Evolutionary conservation across 148 eudicot genomes (phyloP).

Genomic region (Simmondsia chinensis): DNA sequence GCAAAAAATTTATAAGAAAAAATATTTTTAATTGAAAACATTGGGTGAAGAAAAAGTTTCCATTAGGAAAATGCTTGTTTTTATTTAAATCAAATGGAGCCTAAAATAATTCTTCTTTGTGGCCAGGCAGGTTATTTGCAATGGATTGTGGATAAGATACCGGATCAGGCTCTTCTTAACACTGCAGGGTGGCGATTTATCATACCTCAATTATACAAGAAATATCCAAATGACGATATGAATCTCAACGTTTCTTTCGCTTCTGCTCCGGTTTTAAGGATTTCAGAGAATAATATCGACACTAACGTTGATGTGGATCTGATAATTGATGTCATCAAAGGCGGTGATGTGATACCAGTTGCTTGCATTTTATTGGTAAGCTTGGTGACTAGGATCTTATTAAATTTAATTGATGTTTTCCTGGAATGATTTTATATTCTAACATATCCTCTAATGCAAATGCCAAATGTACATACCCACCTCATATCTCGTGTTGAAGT

Average conservation of each 20-base stretch:
- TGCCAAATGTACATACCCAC: too few relatives aligned
- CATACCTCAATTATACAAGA: constrained; percentile 65
- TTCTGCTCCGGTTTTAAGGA: constrained; percentile 38
- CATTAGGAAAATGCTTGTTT: too few relatives aligned
- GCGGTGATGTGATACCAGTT: constrained; percentile 42
- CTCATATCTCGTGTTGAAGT: too few relatives aligned
- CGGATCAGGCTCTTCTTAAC: constrained; percentile 65
- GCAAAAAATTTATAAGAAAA: too few relatives aligned
- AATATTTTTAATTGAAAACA: too few relatives aligned
- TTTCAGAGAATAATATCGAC: constrained; percentile 35
- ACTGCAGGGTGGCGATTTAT: constrained; percentile 84
- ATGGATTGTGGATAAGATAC: constrained; percentile 62
- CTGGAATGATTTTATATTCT: too few relatives aligned
- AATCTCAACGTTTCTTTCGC: constrained; percentile 54
- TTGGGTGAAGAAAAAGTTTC: too few relatives aligned
- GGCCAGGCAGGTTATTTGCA: constrained; percentile 60
- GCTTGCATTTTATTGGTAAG: constrained; percentile 69
- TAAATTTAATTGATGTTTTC: too few relatives aligned
- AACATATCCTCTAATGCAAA: too few relatives aligned
- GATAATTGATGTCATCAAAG: constrained; percentile 51
- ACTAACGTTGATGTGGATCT: constrained; percentile 41
- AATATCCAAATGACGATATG: constrained; percentile 69
- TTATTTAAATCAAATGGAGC: too few relatives aligned
- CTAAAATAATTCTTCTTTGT: constrained; percentile 6
- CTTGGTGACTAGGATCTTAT: neutral